Percentiles rank a stretch among this genome's conserved stretches.
These are phyloP conservation scores for Cenchrus purpureus DNA, from an alignment of 176 grass and related monocot species.

Conservation along the genomic window DNA sequence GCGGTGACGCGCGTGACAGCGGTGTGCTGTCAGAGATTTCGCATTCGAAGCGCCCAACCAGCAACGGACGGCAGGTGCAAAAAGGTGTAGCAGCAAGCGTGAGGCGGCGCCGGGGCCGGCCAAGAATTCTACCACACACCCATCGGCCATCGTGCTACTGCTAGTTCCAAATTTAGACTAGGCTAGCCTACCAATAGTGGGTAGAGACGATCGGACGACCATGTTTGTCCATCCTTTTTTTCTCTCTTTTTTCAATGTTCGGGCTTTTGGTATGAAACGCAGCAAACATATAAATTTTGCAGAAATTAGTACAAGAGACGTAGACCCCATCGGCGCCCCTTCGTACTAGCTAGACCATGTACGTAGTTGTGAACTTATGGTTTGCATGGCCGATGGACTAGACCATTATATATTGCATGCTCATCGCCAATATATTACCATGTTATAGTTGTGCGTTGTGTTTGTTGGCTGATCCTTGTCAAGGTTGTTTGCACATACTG, in stretches of 20 bases:
- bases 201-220: no score
- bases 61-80: conserved; percentile 11
- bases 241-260: no score
- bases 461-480: not conserved
- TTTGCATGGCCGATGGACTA: not conserved
- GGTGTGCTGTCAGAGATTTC: not conserved
- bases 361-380: not conserved
- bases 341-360: no score
- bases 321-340: not conserved
- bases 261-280: no score
- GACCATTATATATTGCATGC: not conserved
- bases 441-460: not conserved
- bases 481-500: not conserved
- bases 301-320: not conserved
- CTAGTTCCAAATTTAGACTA: not conserved
- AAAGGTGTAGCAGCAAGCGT: not conserved
- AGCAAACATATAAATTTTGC: no score
- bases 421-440: not conserved
- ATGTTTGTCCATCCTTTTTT: no score
- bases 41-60: not conserved
- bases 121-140: not conserved
- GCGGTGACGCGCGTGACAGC: not conserved
- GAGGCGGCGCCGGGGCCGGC: not conserved
- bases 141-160: not conserved
- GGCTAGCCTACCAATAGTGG: no score